phyloP scores from a whole-genome alignment of 2,329 filamentous ascomycete genomes.

The Pleurostoma richardsiae region DNA sequence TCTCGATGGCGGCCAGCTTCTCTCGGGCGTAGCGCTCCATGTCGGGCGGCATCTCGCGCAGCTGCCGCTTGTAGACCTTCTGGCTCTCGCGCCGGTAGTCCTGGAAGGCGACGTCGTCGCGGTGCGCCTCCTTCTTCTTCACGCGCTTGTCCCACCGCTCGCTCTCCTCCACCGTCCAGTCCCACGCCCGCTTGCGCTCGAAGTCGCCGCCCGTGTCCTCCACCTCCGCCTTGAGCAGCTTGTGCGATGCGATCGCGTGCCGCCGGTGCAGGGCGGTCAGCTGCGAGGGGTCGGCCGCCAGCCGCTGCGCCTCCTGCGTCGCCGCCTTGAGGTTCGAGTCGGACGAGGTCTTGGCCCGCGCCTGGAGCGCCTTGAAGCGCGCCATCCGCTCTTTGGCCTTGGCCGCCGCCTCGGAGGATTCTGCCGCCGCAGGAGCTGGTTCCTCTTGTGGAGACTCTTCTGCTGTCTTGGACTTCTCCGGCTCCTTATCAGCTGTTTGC shows the following conservation, averaged over 20 bases:
- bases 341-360: conserved; percentile 68
- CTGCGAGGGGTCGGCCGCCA: conserved; percentile 71
- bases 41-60: conserved; percentile 71
- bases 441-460: neutral
- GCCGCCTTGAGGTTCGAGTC: conserved; percentile 79
- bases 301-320: conserved; percentile 73
- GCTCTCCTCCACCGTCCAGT: conserved; percentile 94
- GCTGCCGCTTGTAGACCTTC: conserved; percentile 90
- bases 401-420: conserved; percentile 5
- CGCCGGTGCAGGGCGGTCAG: conserved; percentile 77
- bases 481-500: neutral
- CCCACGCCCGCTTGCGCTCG: conserved; percentile 96
- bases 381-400: conserved; percentile 65
- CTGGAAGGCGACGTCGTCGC: conserved; percentile 83
- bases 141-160: conserved; percentile 90
- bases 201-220: conserved; percentile 86
- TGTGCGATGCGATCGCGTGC: conserved; percentile 83
- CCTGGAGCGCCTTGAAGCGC: conserved; percentile 82
- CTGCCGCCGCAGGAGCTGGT: neutral
- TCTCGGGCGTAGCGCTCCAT: conserved; percentile 81
- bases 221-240: conserved; percentile 86
- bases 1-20: conserved; percentile 79
- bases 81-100: conserved; percentile 84
- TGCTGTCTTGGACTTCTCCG: conserved; percentile 1
- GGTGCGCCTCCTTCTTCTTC: conserved; percentile 75